Conservation (phyloP, 2,329 filamentous ascomycete species). For the Monosporascus sp. region DNA sequence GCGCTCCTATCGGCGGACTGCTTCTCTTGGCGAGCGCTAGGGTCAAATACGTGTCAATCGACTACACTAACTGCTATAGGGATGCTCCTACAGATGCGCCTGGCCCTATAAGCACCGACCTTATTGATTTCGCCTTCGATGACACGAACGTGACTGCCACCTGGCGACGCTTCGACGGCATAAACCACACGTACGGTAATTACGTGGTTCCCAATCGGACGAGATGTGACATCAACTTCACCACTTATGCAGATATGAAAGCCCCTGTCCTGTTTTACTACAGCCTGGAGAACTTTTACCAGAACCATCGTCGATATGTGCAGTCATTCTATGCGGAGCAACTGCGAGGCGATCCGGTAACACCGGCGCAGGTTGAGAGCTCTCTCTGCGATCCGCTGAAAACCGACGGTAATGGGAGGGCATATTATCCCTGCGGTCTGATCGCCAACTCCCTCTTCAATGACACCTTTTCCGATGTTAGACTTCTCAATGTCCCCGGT, state of each 20-base stretch:
- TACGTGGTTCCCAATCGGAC: conserved; percentile 14
- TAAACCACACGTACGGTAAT: conserved; percentile 29
- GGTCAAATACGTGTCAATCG: conserved; percentile 86
- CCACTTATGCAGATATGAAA: conserved; percentile 70
- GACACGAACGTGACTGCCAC: conserved; percentile 31
- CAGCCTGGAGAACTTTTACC: conserved; percentile 94
- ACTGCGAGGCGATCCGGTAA: conserved; percentile 63
- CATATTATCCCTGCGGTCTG: conserved; percentile 90
- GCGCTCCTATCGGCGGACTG: conserved; percentile 85
- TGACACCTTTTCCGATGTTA: conserved; percentile 71
- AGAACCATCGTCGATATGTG: conserved; percentile 96
- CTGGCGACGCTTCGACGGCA: conserved; percentile 30
- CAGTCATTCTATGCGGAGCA: conserved; percentile 81
- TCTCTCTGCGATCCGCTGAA: conserved; percentile 74
- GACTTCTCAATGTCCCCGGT: conserved; percentile 47
- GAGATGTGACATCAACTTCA: conserved; percentile 71
- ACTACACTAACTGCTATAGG: conserved; percentile 74
- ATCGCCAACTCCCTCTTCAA: conserved; percentile 98
- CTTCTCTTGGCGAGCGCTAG: conserved; percentile 79
- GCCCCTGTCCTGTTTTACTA: conserved; percentile 92
- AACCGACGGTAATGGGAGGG: conserved; percentile 47
- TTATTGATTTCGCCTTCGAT: conserved; percentile 69
- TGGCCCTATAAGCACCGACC: conserved; percentile 46
- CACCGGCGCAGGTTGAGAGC: conserved; percentile 52
- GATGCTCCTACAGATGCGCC: conserved; percentile 42